Evolutionary conservation across 1,284 basidiomycete genomes (phyloP), one percentile per base, ranked within the genome.

Genomic region (Phylloporus gajari): DNA sequence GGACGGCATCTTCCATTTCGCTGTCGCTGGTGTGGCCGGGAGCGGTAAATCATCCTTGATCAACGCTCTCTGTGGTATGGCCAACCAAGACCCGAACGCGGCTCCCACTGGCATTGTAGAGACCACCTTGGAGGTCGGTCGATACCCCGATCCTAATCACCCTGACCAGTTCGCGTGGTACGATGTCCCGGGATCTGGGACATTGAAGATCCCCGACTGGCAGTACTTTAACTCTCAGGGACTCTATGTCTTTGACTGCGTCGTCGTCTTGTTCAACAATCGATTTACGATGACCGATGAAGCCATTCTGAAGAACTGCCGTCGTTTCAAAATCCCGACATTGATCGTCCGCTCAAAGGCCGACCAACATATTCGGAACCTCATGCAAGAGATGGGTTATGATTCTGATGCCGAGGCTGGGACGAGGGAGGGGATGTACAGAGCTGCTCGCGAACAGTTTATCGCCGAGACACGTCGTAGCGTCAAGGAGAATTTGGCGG

Each of bases 161-260:
- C 72, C 73, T 1, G 59, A 72, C 6, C 71, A 63, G 0, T 73
- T 63, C 30, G 74, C 70, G 30, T 77, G 75, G 75, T 77, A 77
- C 9, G 77, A 78, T 19, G 30, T 73, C 32, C 76, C 76, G 1
- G 77, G 76, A 12, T 75, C 75, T 9, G 70, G 73, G 7, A 77
- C 71, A 19, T 3, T 73, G n/a, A 70, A 65, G 35, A 75, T 70
- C 6, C 58, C 53, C 0, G 77, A 78, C 40, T 78, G 77, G 77
- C 75, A 75, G 23, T 78, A 78, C 53, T 78, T 78, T 65, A 73
- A 78, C 21, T 73, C 75, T 11, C 75, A 77, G 15, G 77, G 75
- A 0, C 71, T 78, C 58, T 77, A 75, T 3, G 72, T 76, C 25
- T 78, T 78, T n/a, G 76, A 78, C 35, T 76, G 69, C 3, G 70